Evolutionary conservation across 108 stramenopile species (phyloP).

Genomic region (Cyclotella choctawhatcheeana): DNA sequence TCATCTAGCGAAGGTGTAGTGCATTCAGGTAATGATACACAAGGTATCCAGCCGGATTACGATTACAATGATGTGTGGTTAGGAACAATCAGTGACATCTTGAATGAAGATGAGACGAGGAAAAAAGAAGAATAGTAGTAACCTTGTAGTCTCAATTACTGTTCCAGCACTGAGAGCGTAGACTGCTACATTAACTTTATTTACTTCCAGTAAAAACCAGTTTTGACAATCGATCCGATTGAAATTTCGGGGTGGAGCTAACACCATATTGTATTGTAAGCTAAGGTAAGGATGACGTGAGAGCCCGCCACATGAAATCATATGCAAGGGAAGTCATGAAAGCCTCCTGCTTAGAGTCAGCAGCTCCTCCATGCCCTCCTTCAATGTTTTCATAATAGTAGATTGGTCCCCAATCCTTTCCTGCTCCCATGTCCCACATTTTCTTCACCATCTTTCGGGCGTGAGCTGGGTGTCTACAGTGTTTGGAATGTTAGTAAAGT

Average conservation of each 20-base stretch:
- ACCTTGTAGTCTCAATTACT: too few species aligned
- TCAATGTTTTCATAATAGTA: conserved; percentile 96
- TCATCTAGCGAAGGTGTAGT: too few species aligned
- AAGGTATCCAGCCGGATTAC: not conserved
- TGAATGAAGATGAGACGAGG: conserved; percentile 19
- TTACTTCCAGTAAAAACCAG: too few species aligned
- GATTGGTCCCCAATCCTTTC: conserved; percentile 82
- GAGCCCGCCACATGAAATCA: conserved; percentile 80
- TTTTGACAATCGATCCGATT: too few species aligned
- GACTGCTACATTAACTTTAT: too few species aligned
- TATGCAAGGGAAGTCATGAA: conserved; percentile 82
- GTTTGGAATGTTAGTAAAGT: too few species aligned
- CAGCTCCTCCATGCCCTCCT: conserved; percentile 93
- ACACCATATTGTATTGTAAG: too few species aligned
- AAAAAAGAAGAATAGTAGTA: not conserved
- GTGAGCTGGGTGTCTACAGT: conserved; percentile 95
- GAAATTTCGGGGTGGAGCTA: too few species aligned
- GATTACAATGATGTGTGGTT: conserved; percentile 35
- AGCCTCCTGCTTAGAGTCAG: conserved; percentile 87
- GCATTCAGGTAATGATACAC: not conserved
- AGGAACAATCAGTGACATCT: conserved; percentile 26
- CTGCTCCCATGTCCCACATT: conserved; percentile 73
- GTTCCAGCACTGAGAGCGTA: too few species aligned
- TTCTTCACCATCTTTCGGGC: conserved; percentile 92
- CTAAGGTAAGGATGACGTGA: conserved; percentile 12